A percentile compares a stretch with the other conserved stretches of the same genome.
Evolutionary conservation across 1,284 basidiomycete genomes (phyloP).

Genomic region (Ceratobasidium papillatum): DNA sequence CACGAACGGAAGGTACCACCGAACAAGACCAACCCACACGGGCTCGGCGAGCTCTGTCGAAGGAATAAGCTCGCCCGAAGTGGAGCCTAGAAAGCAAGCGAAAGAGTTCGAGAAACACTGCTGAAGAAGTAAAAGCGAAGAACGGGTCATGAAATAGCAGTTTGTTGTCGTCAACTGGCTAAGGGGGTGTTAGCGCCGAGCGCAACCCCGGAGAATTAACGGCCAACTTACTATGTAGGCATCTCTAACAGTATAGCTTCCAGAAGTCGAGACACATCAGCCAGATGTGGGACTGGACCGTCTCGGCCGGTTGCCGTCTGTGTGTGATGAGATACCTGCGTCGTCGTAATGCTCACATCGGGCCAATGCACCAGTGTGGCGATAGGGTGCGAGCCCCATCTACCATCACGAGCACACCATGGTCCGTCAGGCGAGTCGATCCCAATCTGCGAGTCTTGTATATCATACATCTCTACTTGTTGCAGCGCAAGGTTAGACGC

Average conservation of each 20-base stretch:
- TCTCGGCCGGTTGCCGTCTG: neutral
- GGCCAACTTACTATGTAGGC: constrained; percentile 7
- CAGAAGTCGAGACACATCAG: constrained; percentile 7
- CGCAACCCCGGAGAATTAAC: neutral
- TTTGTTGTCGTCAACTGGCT: constrained; percentile 20
- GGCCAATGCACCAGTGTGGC: constrained; percentile 15
- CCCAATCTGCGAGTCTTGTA: neutral
- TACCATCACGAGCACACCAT: constrained; percentile 6
- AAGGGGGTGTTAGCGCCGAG: neutral
- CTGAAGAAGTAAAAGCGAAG: constrained; percentile 8
- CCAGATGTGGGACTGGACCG: neutral
- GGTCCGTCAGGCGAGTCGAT: constrained; percentile 2
- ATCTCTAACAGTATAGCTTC: constrained; percentile 20
- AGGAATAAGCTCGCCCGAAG: neutral
- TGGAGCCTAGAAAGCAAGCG: constrained; percentile 1
- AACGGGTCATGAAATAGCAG: constrained; percentile 28
- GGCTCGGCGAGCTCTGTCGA: neutral
- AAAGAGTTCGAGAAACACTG: neutral
- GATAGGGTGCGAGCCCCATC: constrained; percentile 22
- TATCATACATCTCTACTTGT: constrained; percentile 1
- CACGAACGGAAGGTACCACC: constrained; percentile 28
- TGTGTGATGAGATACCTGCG: neutral
- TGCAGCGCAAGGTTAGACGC: neutral
- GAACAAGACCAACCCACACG: neutral
- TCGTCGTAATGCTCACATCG: neutral